Percentiles rank a stretch among this genome's conserved stretches.
These are phyloP conservation scores for Vigna radiata DNA, from an alignment of 306 rosid species.

Conservation along the genomic window DNA sequence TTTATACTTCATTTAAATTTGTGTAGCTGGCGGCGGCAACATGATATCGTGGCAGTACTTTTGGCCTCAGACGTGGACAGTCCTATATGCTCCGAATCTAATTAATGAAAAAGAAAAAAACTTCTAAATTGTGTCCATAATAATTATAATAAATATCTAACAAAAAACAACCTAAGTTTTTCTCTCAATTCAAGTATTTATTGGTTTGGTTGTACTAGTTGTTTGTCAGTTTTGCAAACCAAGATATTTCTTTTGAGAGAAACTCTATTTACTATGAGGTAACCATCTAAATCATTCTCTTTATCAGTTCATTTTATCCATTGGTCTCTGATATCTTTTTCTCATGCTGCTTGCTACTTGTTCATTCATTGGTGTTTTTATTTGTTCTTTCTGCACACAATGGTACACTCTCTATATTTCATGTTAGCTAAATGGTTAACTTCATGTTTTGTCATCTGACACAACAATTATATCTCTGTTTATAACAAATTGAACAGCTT, in stretches of 20 bases:
- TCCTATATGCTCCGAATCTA: slow-evolving; percentile 17
- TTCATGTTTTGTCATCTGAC: slow-evolving; percentile 32
- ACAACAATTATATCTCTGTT: neutral
- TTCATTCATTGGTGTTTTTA: slow-evolving; percentile 34
- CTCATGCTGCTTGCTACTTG: neutral
- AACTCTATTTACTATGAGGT: slow-evolving; percentile 37
- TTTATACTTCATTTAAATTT: neutral
- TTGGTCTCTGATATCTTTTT: slow-evolving; percentile 20
- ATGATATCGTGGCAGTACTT: slow-evolving; percentile 59
- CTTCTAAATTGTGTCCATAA: slow-evolving; percentile 39
- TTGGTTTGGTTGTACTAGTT: slow-evolving; percentile 10
- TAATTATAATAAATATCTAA: slow-evolving; percentile 49
- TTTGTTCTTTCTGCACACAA: slow-evolving; percentile 13
- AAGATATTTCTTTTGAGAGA: slow-evolving; percentile 40
- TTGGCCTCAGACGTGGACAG: slow-evolving; percentile 58
- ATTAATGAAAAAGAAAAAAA: slow-evolving; percentile 16
- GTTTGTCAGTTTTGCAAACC: slow-evolving; percentile 33
- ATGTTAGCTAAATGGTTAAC: slow-evolving; percentile 25
- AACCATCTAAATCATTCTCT: slow-evolving; percentile 36
- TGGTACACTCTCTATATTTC: neutral
- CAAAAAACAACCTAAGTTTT: slow-evolving; percentile 10
- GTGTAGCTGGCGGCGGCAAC: slow-evolving; percentile 43
- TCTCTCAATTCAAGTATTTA: neutral
- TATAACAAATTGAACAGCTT: neutral
- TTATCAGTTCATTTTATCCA: slow-evolving; percentile 24